Evolutionary conservation across 2,329 filamentous ascomycete species (phyloP), one percentile per base, ranked within the genome.

Genomic region (Cordyceps sp.): DNA sequence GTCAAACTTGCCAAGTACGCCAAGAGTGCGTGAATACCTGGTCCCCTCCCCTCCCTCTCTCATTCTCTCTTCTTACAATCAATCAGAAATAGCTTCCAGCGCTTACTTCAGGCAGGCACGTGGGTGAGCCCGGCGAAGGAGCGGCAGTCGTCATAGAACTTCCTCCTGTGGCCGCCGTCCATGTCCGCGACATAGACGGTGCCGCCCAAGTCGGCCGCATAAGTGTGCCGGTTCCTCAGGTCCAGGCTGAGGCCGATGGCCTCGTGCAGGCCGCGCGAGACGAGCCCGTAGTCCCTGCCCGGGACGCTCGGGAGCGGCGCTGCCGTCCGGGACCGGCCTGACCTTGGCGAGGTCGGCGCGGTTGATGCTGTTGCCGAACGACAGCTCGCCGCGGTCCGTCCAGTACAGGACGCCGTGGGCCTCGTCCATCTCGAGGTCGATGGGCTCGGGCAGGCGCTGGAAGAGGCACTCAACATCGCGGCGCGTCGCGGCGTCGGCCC

Each of bases 361-460:
- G 42, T 72, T 69, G 35, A 75, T 38, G 10, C 59, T 59, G 42
- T 69, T 72, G 0, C 70, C 70, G 8, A 48, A 43, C 0, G 69
- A 69, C 1, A 63, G 46, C 38, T 75, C 70, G 4, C 70, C 72
- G 0, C 71, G 54, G 39, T 75, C 71, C 0, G 70, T 73, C 71
- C 70, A 75, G 45, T 69, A 75, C 18, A 76, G 48, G 2, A 45
- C 51, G 19, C 55, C 44, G 3, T 45, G 43, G 0, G 53, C 47
- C 10, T 58, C 54, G 13, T 73, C 66, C 1, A 73, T 41, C 21
- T 70, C 66, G 0, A 76, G 47, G 39, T 75, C 68, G 36, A 75
- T 66, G 0, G 66, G 64, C 42, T 73, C 69, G 0, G 68, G 66
- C 8, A 73, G 48, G 1, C 45, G 43, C 4, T 56, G 42, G 4